These are phyloP conservation scores for Bifiguratus adelaidae DNA, from an alignment of 192 early-diverging fungal species.

Conservation along the genomic window DNA sequence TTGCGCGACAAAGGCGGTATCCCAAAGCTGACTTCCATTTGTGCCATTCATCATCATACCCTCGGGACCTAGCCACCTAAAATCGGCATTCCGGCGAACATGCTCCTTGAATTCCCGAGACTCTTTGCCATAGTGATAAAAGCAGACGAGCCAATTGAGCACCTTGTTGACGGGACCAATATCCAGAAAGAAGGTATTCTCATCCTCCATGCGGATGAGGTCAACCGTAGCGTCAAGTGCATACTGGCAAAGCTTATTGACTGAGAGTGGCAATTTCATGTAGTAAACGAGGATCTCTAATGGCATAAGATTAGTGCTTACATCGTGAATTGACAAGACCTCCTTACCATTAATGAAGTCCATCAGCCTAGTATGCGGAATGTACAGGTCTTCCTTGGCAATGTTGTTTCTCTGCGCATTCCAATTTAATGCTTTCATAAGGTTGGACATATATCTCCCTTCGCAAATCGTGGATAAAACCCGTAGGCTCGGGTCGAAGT, in stretches of 20 bases:
- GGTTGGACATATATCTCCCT: slow-evolving; percentile 85
- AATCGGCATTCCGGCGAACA: slow-evolving; percentile 62
- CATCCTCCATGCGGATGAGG: slow-evolving; percentile 82
- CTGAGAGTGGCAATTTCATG: slow-evolving; percentile 51
- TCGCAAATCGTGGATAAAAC: slow-evolving; percentile 67
- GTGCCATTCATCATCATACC: slow-evolving; percentile 95
- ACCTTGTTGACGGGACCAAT: slow-evolving; percentile 94
- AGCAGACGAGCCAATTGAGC: slow-evolving; percentile 84
- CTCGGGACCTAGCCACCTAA: slow-evolving; percentile 84
- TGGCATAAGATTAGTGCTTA: slow-evolving; percentile 11
- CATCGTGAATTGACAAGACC: background rate
- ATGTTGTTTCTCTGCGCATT: slow-evolving; percentile 69
- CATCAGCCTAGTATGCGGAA: slow-evolving; percentile 70
- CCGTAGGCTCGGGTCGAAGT: slow-evolving; percentile 43
- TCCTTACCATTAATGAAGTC: slow-evolving; percentile 58
- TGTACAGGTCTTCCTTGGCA: slow-evolving; percentile 69
- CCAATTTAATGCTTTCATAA: slow-evolving; percentile 86
- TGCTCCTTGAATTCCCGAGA: slow-evolving; percentile 70
- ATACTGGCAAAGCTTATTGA: slow-evolving; percentile 39
- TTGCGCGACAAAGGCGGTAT: slow-evolving; percentile 81
- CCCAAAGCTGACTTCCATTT: slow-evolving; percentile 98
- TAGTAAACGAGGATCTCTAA: slow-evolving; percentile 50
- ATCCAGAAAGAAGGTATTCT: slow-evolving; percentile 81
- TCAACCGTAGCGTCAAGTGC: slow-evolving; percentile 70
- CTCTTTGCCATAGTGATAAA: slow-evolving; percentile 77